Percentiles rank a stretch among this genome's conserved stretches.
Evolutionary conservation across 805 yeast genomes (phyloP).

Genomic region (Ogataea trehaloabstinens): DNA sequence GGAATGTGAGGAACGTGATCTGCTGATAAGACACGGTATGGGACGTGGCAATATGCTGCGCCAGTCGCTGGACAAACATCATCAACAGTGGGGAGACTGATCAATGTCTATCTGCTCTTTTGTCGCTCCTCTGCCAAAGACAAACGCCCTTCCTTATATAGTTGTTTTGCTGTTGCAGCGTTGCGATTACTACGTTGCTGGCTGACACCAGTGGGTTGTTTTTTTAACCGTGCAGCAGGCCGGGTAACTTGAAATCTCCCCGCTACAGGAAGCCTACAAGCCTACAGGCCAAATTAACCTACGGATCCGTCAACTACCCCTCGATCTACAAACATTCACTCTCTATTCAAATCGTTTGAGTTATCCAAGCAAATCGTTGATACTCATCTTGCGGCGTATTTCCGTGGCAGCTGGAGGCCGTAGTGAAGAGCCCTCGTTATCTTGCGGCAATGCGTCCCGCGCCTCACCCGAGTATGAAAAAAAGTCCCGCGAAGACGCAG

Average conservation of each 20-base stretch:
- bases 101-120: conserved; percentile 1
- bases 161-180: too few relatives aligned
- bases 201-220: background rate
- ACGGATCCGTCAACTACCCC: too few relatives aligned
- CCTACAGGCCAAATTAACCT: too few relatives aligned
- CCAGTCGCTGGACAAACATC: conserved; percentile 8
- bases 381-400: conserved; percentile 25
- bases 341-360: too few relatives aligned
- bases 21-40: conserved; percentile 27
- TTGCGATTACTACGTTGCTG: too few relatives aligned
- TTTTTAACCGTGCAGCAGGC: too few relatives aligned
- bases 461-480: conserved; percentile 6
- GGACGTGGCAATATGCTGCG: conserved; percentile 3
- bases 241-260: too few relatives aligned
- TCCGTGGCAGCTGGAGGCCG: conserved; percentile 2
- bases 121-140: background rate
- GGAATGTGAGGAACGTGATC: conserved; percentile 71
- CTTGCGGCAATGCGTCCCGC: background rate
- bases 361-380: conserved; percentile 20
- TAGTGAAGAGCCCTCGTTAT: conserved; percentile 1
- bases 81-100: conserved; percentile 3
- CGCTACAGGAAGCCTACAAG: too few relatives aligned
- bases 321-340: too few relatives aligned
- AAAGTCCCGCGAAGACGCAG: conserved; percentile 8
- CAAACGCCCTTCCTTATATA: too few relatives aligned